A percentile compares a stretch with the other conserved stretches of the same genome.
These are phyloP conservation scores for Trichopus zeylanicus DNA, from an alignment of 116 monocot genomes.

Conservation along the genomic window DNA sequence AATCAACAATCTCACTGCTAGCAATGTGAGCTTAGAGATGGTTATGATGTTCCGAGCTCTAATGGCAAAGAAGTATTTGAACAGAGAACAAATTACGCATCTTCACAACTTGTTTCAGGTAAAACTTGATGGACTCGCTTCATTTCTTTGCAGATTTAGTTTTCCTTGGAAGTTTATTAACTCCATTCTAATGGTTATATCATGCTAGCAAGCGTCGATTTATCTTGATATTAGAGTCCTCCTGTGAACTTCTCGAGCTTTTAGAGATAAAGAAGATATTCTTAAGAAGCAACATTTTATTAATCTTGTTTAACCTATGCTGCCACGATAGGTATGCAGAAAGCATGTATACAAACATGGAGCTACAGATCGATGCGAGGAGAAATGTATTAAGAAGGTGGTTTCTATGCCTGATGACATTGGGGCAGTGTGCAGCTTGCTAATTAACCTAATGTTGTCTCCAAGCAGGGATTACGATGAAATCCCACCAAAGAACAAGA, in stretches of 20 bases:
- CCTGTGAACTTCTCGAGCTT: too few species aligned
- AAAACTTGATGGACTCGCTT: not conserved
- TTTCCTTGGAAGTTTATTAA: not conserved
- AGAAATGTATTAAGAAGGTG: conserved; percentile 9
- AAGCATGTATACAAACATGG: conserved; percentile 40
- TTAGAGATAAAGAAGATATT: not conserved
- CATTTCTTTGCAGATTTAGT: not conserved
- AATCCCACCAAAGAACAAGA: conserved; percentile 19
- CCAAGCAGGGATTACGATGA: conserved; percentile 9
- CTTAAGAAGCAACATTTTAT: not conserved
- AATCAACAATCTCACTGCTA: conserved; percentile 50
- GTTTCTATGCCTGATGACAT: conserved; percentile 11
- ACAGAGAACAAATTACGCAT: conserved; percentile 37
- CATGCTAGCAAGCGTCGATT: too few species aligned
- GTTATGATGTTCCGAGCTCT: conserved; percentile 66
- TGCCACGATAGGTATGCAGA: conserved; percentile 58
- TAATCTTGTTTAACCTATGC: not conserved
- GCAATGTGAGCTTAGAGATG: conserved; percentile 60
- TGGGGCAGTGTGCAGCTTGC: conserved; percentile 28
- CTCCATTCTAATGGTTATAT: too few species aligned
- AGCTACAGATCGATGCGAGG: conserved; percentile 7
- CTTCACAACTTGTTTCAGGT: conserved; percentile 76
- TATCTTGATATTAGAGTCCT: too few species aligned
- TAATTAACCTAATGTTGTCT: conserved; percentile 39
- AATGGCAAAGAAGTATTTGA: conserved; percentile 42